Base-by-base conservation (phyloP, 495 filamentous ascomycete species). In the Clohesyomyces aquaticus region DNA sequence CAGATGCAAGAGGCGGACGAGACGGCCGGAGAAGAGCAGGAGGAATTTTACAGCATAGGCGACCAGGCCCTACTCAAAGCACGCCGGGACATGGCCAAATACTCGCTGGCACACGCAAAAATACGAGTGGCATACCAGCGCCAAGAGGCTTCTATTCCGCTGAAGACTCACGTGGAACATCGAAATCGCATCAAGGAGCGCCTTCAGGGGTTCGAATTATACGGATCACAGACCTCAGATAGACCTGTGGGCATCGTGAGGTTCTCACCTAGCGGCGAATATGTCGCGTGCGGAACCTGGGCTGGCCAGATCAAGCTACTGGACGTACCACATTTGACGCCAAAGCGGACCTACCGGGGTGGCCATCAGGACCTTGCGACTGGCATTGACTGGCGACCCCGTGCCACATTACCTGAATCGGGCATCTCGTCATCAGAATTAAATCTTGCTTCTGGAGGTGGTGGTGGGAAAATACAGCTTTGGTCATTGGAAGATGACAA, bases 1-100 rank as follows among this genome's bases (percentile, higher is more conserved):
- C 78, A 80, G 12, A 88, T 90, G 81, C 73, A 69, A 12, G 75
- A 78, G 57, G 68, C 58, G 21, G 74, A 73, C 14, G 79, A 75
- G 2, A 74, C 76, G 18, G 71, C 56, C 16, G 75, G 61, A 21
- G 62, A 64, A 28, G 82, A 81, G 55, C 80, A 84, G 66, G 94
- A 97, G 72, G 94, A 98, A 66, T 98, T 97, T 73, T 99, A 97
- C 72, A 96, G 93, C 0, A 83, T 87, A 52, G 94, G 95, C 0
- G 80, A 82, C 2, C 77, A 83, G 10, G 88, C 89, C 51, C 77
- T 99, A 11, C 78, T 96, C 18, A 80, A 88, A 21, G 90, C 91
- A 4, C 81, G 94, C 48, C 87, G 85, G 71, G 82, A 85, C 9
- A 96, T 99, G 57, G 95, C 94, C 6, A 78, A 82, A 18, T 98